phyloP scores from a whole-genome alignment of 1,139 yeast genomes.

The Zygosaccharomyces sapae region DNA sequence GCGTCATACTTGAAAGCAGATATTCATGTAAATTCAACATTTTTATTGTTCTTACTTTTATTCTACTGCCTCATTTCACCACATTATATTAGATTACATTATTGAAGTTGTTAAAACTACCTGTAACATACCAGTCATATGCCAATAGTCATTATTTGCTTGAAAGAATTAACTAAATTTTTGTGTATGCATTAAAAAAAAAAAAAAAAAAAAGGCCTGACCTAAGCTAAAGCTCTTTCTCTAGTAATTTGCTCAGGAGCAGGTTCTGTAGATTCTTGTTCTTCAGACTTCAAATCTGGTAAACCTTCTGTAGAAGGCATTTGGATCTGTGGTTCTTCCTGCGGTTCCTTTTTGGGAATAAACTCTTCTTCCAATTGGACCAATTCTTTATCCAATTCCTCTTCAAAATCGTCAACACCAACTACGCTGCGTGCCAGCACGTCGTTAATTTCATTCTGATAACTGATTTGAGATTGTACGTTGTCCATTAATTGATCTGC shows the following conservation, averaged over 20 bases:
- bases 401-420: conserved; percentile 45
- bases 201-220: too few relatives aligned
- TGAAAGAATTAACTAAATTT: background rate
- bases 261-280: conserved; percentile 15
- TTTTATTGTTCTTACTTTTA: background rate
- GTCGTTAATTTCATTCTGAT: conserved; percentile 64
- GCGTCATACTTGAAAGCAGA: conserved; percentile 17
- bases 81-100: background rate
- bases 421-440: conserved; percentile 43
- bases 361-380: conserved; percentile 42
- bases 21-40: conserved; percentile 2
- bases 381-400: conserved; percentile 55
- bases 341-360: conserved; percentile 14
- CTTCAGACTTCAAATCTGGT: conserved; percentile 11
- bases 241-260: conserved; percentile 6
- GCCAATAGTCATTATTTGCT: conserved; percentile 2
- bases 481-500: conserved; percentile 85
- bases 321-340: conserved; percentile 12
- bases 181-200: background rate
- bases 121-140: conserved; percentile 1
- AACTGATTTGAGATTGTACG: conserved; percentile 71
- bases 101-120: background rate
- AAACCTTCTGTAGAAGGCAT: conserved; percentile 28
- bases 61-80: background rate
- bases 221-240: conserved; percentile 2